These are phyloP conservation scores for Penicillium brasilianum DNA, from an alignment of 2,329 filamentous ascomycete genomes.

Conservation along the genomic window DNA sequence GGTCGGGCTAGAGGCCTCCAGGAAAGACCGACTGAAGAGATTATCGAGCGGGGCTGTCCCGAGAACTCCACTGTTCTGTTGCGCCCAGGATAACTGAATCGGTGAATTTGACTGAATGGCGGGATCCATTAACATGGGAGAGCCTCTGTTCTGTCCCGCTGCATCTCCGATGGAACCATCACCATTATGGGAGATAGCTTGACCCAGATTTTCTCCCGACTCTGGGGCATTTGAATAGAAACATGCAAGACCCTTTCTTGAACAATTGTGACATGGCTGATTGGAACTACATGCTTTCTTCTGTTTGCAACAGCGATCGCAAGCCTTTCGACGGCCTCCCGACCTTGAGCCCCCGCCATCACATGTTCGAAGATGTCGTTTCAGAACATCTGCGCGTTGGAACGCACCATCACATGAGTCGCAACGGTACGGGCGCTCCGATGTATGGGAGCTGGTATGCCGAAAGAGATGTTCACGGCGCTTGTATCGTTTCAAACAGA, in stretches of 20 bases:
- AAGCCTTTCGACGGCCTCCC: slow-evolving; percentile 36
- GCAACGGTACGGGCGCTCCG: slow-evolving; percentile 42
- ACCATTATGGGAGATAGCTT: not conserved
- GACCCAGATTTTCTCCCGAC: not conserved
- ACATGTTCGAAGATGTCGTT: slow-evolving; percentile 43
- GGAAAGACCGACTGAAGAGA: not conserved
- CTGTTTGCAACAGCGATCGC: slow-evolving; percentile 43
- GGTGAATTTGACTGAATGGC: not conserved
- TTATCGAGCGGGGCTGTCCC: slow-evolving; percentile 8
- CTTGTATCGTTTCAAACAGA: slow-evolving; percentile 45
- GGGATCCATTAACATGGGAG: not conserved
- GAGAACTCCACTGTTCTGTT: slow-evolving; percentile 3
- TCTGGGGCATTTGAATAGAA: slow-evolving; percentile 26
- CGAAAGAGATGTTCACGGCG: slow-evolving; percentile 46
- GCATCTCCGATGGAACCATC: not conserved
- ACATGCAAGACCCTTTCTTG: slow-evolving; percentile 28
- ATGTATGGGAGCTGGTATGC: slow-evolving; percentile 41
- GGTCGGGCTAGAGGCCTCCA: slow-evolving; percentile 9
- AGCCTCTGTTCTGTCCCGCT: not conserved
- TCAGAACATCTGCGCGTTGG: slow-evolving; percentile 46
- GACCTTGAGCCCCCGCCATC: slow-evolving; percentile 27
- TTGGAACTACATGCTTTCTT: slow-evolving; percentile 43
- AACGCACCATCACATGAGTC: slow-evolving; percentile 39
- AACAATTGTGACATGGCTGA: slow-evolving; percentile 39
- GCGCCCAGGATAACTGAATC: not conserved